Conservation (phyloP, 2,329 filamentous ascomycete species). For the Cadophora gregata region DNA sequence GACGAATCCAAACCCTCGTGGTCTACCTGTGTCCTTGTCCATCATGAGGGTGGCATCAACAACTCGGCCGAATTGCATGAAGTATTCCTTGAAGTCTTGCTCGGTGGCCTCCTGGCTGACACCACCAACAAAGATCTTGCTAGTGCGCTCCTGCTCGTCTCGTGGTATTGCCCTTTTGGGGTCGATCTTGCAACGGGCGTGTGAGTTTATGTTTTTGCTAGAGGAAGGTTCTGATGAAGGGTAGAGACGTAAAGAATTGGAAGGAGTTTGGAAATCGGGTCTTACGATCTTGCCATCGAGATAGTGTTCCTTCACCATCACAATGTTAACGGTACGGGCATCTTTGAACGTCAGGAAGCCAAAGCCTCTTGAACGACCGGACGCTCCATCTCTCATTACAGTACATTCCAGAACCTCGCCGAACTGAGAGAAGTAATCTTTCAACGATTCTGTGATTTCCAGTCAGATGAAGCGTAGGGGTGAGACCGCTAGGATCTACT, state of each 20-base stretch:
- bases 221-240: constrained; percentile 29
- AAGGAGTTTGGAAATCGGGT: constrained; percentile 38
- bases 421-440: constrained; percentile 97
- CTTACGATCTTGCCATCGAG: constrained; percentile 97
- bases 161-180: constrained; percentile 96
- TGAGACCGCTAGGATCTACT: constrained; percentile 47
- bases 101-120: constrained; percentile 98
- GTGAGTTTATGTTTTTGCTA: constrained; percentile 40
- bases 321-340: constrained; percentile 95
- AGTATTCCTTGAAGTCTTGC: constrained; percentile 94
- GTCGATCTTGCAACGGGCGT: constrained; percentile 68
- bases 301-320: constrained; percentile 99
- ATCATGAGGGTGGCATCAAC: constrained; percentile 99
- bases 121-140: constrained; percentile 98
- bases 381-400: constrained; percentile 97
- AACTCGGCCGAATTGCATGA: constrained; percentile 94
- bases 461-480: constrained; percentile 23
- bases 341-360: constrained; percentile 98
- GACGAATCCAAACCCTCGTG: constrained; percentile 95
- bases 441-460: constrained; percentile 77
- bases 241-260: constrained; percentile 26
- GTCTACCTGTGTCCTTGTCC: constrained; percentile 98
- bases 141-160: constrained; percentile 97
- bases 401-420: constrained; percentile 98
- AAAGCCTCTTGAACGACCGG: constrained; percentile 92